Evolutionary conservation across 1,284 basidiomycete species (phyloP), one percentile per base, ranked within the genome.

Genomic region (Ustilago crameri): DNA sequence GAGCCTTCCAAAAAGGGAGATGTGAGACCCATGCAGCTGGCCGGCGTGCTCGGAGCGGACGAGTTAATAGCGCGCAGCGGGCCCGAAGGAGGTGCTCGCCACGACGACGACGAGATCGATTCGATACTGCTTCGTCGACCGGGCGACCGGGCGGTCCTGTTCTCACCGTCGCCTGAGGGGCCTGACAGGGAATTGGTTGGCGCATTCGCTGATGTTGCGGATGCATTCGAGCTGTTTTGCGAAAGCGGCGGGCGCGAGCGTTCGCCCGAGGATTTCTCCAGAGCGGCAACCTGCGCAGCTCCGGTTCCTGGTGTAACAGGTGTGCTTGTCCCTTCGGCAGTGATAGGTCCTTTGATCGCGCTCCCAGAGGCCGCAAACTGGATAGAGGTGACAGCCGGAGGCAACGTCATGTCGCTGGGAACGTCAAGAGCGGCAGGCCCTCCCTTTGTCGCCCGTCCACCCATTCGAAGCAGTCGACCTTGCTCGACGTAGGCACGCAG

Each of bases 401-500:
- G 76, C 22, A 78, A 52, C 5, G 51, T 44, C 37, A 78, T 72
- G 1, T 78, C 76, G 17, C 52, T 34, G 9, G 75, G 61, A 4
- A 64, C 46, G 3, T 68, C 60, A 1, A 67, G 34, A 5, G 50
- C 42, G 7, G 68, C 60, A 18, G 63, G 50, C 4, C 44, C 58
- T 7, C 49, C 53, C 17, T 74, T 72, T 46, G 49, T 44, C 18
- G 63, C 42, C 1, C 63, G 64, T 14, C 70, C 74, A 22, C 74
- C 64, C 74, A 76, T 63, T 1, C 76, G 74, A 9, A 80, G 32
- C 32, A 75, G 61, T 22, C 75, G 72, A 5, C 81, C 81, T 37
- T 82, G 81, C 45, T 81, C 76, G 12, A 80, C 81, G 47, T 82
- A 82, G 12, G 81, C 80, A 12, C 72, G 67, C 8, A 82, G 74